Conservation (phyloP, 306 rosid species). For the Rosa multiflora region DNA sequence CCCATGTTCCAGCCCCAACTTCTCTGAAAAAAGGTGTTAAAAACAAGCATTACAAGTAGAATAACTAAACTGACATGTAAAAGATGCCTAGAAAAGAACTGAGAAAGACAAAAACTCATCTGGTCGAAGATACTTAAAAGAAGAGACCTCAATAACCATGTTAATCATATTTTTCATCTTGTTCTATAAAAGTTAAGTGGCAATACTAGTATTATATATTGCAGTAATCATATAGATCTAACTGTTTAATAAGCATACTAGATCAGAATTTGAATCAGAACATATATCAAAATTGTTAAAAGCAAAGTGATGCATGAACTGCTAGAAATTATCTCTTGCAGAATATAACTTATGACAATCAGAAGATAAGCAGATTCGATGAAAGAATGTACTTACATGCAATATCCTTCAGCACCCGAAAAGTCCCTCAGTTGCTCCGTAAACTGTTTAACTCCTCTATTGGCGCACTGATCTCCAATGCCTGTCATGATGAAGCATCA, state of each 20-base stretch:
- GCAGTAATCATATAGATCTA: neutral
- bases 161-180: constrained; percentile 1
- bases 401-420: constrained; percentile 70
- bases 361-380: neutral
- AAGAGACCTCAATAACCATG: neutral
- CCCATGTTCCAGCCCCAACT: constrained; percentile 82
- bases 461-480: constrained; percentile 69
- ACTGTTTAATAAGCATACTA: neutral
- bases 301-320: constrained; percentile 4
- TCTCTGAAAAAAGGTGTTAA: constrained; percentile 55
- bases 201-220: neutral
- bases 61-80: neutral
- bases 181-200: neutral
- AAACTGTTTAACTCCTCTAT: constrained; percentile 41
- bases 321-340: neutral
- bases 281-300: neutral
- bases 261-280: constrained; percentile 1
- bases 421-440: constrained; percentile 46
- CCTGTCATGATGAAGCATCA: constrained; percentile 51
- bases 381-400: constrained; percentile 56
- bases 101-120: neutral
- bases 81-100: neutral
- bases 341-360: neutral
- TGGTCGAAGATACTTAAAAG: too few species aligned
- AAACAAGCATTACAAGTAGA: neutral